A percentile compares a stretch with the other conserved stretches of the same genome.
phyloP scores from a whole-genome alignment of 345 rosid genomes.

The Salix purpurea region DNA sequence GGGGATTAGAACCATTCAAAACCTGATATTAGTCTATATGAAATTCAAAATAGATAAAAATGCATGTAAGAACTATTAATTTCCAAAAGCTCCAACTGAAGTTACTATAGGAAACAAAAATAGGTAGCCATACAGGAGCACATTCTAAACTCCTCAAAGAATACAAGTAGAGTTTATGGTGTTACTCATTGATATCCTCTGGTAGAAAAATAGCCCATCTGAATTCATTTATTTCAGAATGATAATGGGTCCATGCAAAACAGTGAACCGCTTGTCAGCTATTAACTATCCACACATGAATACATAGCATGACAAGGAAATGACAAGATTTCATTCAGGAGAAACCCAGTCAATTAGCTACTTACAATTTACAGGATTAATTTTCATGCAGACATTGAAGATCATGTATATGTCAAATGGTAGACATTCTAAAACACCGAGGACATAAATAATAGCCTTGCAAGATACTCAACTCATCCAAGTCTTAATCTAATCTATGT shows the following conservation, averaged over 20 bases:
- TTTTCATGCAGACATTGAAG: neutral
- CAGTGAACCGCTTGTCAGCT: too few relatives aligned
- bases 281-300: too few relatives aligned
- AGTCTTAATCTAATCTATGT: neutral
- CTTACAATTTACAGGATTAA: neutral
- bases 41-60: neutral
- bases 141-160: too few relatives aligned
- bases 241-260: neutral
- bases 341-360: neutral
- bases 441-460: neutral
- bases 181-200: neutral
- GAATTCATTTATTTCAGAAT: neutral
- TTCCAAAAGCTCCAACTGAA: neutral
- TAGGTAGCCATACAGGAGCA: too few relatives aligned
- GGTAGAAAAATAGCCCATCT: neutral
- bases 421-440: neutral
- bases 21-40: too few relatives aligned
- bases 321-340: neutral
- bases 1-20: too few relatives aligned
- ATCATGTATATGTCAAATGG: neutral
- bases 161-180: neutral
- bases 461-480: neutral
- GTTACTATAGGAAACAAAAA: too few relatives aligned
- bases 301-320: too few relatives aligned
- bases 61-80: neutral